phyloP scores from a whole-genome alignment of 2,329 filamentous ascomycete genomes.

The Pseudofabraea citricarpa region DNA sequence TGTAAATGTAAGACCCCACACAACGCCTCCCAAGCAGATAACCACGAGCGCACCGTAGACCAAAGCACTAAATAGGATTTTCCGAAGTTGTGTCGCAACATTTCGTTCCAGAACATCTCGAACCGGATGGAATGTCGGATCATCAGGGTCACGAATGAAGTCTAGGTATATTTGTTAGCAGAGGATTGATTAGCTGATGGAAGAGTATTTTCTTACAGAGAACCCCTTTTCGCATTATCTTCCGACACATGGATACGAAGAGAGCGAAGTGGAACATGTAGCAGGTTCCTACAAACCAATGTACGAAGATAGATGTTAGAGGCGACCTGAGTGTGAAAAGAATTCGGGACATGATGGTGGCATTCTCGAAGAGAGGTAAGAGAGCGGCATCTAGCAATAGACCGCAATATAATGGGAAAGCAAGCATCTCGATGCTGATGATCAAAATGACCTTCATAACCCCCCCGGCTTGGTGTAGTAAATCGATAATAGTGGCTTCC shows the following conservation, averaged over 20 bases:
- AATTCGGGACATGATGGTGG: slow-evolving; percentile 71
- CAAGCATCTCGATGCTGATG: slow-evolving; percentile 98
- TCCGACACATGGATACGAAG: slow-evolving; percentile 98
- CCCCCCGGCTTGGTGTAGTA: slow-evolving; percentile 86
- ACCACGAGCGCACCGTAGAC: slow-evolving; percentile 94
- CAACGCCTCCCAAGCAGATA: slow-evolving; percentile 87
- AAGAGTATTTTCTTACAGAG: too few relatives aligned
- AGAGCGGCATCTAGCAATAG: slow-evolving; percentile 84
- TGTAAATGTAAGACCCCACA: slow-evolving; percentile 76
- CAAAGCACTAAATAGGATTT: slow-evolving; percentile 92
- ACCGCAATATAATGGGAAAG: slow-evolving; percentile 94
- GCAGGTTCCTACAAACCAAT: slow-evolving; percentile 97
- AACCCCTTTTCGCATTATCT: slow-evolving; percentile 92
- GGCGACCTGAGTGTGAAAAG: slow-evolving; percentile 75
- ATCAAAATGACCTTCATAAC: slow-evolving; percentile 98
- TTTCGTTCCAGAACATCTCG: slow-evolving; percentile 93
- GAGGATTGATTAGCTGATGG: neutral
- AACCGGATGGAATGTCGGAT: slow-evolving; percentile 96
- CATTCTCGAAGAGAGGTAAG: slow-evolving; percentile 80
- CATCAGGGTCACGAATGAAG: slow-evolving; percentile 96
- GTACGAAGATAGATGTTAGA: slow-evolving; percentile 88
- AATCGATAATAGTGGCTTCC: slow-evolving; percentile 77
- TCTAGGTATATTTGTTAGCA: slow-evolving; percentile 47
- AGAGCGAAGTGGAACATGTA: slow-evolving; percentile 99
- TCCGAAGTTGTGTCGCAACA: slow-evolving; percentile 86